Base-by-base conservation (phyloP, 148 eudicot species). In the Pharnaceum exiguum region DNA sequence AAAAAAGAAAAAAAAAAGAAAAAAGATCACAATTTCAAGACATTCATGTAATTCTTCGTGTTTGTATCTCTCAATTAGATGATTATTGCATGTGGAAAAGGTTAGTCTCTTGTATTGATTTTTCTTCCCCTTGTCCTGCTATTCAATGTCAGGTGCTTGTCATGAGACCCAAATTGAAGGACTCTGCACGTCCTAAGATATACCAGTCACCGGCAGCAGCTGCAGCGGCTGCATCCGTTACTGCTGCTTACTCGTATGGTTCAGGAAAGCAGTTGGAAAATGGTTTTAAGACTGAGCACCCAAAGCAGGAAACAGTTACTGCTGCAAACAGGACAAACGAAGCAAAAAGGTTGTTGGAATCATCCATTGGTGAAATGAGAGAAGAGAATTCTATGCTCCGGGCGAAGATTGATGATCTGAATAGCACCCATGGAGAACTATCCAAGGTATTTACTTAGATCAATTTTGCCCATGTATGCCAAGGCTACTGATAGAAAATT, bases 181-280 rank as follows among this genome's bases (percentile, higher is more conserved):
- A 86, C 46, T 69, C 79, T 40, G 63, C 65, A 38, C 82, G 43
- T 51, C 96, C 91, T 55, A 94, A 84, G 75, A 83, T 94, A 51
- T 78, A 81, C 48, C 85, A 75, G 65, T 94, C 99, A 45, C 82
- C 95, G 35, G 99, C 99, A 32, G 96, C 99, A 22, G 96, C 96
- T 4, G 96, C 99, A 1, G 95, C 96, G 6, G 96, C 96, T 22
- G 99, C 99, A 52, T 89, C 99, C 61, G 99, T 94, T 42, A 77
- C 95, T 60, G 95, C 96, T 67, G 96, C 99, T 26, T 94, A 86
- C 60, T 75, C 80, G 27, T 62, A 69, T 59, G 79, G 81, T 51
- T 62, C 89, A 58, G 89, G 76, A 42, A 71, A 63, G 60, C 73
- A 57, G 44, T 54, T 53, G 33, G 85, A 79, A 29, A 72, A 78